Evolutionary conservation across 164 flowering plant genomes (phyloP), one percentile per base, ranked within the genome.

Genomic region (Magnolia sinica): DNA sequence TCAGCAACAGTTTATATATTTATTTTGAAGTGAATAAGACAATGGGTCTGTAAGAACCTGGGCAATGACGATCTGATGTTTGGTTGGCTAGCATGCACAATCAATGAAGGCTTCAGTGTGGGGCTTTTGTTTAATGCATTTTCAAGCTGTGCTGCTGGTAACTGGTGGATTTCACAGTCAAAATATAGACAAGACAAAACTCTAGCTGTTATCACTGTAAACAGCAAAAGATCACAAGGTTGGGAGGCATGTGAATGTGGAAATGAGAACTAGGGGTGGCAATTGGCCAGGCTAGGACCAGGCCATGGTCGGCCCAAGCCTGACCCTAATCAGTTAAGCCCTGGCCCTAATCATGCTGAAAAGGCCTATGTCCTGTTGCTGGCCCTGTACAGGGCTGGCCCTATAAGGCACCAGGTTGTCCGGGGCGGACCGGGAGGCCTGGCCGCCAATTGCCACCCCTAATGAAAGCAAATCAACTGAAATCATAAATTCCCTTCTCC

Each of bases 141-240:
- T 83, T 92, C 98, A 59, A 94, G 92, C 79, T 92, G 98, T 14
- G 88, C 88, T 8, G 96, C 87, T 78, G 99, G 99, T 66, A 96
- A 86, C 99, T 96, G 91, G 64, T 37, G 68, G 24, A 55, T 55
- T 58, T 29, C 11, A 7, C 37, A 59, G 75, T 73, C 64, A 73
- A 29, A 55, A 16, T 55, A 55, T 55, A 55, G 61, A 11, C 61
- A 8, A 11, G 61, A 11, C 61, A 55, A 9, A 55, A 55, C 18
- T 11, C 8, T 55, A 55, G 7, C 7, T 37, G 45, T 37, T 37
- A 37, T 3, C 18, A 10, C 22, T 27, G 63, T 31, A 73, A 14
- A 19, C 7, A 29, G 13, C 23, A 7, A 14, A 27, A 7, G 11
- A 4, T 59, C n/a, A 22, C 20, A 20, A 3, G 9, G 3, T 27